phyloP scores from a whole-genome alignment of 169 alveolate genomes.

The Plasmodium billcollinsi region DNA sequence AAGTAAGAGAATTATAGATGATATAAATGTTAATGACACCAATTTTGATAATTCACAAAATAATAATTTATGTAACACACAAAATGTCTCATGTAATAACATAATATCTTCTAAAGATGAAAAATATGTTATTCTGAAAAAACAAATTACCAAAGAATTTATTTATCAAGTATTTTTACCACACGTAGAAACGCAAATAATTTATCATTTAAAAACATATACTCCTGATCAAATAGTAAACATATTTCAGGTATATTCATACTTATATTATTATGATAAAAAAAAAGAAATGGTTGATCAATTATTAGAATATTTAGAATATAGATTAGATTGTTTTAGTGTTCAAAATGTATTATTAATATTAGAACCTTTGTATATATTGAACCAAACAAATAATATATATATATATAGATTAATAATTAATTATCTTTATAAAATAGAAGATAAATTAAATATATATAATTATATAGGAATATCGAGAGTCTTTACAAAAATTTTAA shows the following conservation, averaged over 20 bases:
- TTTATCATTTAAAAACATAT: constrained; percentile 60
- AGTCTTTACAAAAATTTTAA: constrained; percentile 60
- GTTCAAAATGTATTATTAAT: constrained; percentile 39
- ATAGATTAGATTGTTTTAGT: constrained; percentile 71
- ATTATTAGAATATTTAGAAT: constrained; percentile 34
- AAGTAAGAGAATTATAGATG: not conserved
- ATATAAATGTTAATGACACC: not conserved
- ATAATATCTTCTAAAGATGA: constrained; percentile 17
- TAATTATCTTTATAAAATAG: constrained; percentile 32
- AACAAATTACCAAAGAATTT: constrained; percentile 67
- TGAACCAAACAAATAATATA: constrained; percentile 36
- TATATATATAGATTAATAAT: constrained; percentile 69
- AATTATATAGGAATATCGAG: constrained; percentile 69
- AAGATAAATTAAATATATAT: constrained; percentile 49
- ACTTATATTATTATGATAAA: constrained; percentile 54
- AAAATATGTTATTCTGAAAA: constrained; percentile 65
- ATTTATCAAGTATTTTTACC: constrained; percentile 68
- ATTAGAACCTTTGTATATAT: constrained; percentile 56
- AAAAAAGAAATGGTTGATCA: constrained; percentile 65
- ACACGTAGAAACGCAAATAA: constrained; percentile 75
- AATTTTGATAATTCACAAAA: too few relatives aligned
- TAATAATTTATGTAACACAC: too few relatives aligned
- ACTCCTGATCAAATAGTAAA: constrained; percentile 74
- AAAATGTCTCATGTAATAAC: not conserved
- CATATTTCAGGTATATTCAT: constrained; percentile 50